Evolutionary conservation across 2,329 filamentous ascomycete species (phyloP).

Genomic region (Neocatenulostroma microsporum): DNA sequence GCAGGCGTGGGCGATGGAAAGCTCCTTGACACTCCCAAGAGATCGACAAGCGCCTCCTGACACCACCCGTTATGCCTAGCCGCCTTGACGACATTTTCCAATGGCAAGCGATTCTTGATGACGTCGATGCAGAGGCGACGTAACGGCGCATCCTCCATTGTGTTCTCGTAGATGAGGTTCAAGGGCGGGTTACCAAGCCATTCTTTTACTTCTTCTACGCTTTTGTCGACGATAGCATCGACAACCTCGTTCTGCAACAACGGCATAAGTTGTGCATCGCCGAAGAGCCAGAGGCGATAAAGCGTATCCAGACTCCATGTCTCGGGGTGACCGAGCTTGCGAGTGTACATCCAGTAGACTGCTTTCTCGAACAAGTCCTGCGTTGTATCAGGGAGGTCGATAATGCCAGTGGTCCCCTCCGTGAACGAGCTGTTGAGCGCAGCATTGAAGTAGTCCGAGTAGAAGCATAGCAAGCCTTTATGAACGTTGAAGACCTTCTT

Average conservation of each 20-base stretch:
- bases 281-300: conserved; percentile 5
- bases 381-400: conserved; percentile 1
- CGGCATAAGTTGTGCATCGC: conserved; percentile 2
- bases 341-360: conserved; percentile 4
- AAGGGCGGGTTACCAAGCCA: conserved; percentile 4
- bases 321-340: neutral
- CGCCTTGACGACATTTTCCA: too few relatives aligned
- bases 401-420: conserved; percentile 6
- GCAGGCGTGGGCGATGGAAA: too few relatives aligned
- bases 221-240: conserved; percentile 1
- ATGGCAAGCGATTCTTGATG: too few relatives aligned
- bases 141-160: neutral
- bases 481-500: conserved; percentile 10
- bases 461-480: conserved; percentile 13
- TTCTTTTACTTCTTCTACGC: neutral
- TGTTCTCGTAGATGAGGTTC: neutral
- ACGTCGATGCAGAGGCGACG: neutral
- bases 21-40: too few relatives aligned
- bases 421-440: conserved; percentile 4
- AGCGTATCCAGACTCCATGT: neutral
- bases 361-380: conserved; percentile 1
- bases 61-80: too few relatives aligned
- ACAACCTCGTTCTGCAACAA: conserved; percentile 5
- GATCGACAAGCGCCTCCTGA: too few relatives aligned
- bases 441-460: conserved; percentile 15